Percentiles rank a stretch among this genome's conserved stretches.
Conservation (phyloP, 768 basidiomycete species). For the Tylopilus balloui region DNA sequence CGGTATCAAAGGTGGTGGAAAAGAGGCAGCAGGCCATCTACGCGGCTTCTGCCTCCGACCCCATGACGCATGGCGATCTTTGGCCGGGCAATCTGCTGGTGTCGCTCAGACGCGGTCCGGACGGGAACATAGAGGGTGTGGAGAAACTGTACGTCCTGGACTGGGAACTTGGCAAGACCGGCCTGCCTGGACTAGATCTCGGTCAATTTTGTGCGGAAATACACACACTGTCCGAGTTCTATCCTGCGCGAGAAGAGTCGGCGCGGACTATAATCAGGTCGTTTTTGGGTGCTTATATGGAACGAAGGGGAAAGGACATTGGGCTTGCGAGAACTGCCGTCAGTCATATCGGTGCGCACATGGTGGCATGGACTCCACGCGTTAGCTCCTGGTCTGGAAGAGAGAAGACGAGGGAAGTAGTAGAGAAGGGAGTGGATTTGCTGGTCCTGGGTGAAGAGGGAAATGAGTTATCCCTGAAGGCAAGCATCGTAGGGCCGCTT, state of each 20-base stretch:
- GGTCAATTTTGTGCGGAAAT: conserved; percentile 66
- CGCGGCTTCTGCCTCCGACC: conserved; percentile 25
- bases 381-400: conserved; percentile 44
- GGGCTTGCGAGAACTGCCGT: conserved; percentile 35
- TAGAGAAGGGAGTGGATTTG: conserved; percentile 46
- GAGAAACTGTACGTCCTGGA: conserved; percentile 50
- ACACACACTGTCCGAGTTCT: conserved; percentile 45
- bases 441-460: conserved; percentile 35
- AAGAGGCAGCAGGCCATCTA: conserved; percentile 30
- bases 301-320: conserved; percentile 19
- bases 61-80: conserved; percentile 52
- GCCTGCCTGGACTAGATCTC: conserved; percentile 54
- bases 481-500: conserved; percentile 30
- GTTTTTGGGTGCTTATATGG: conserved; percentile 46
- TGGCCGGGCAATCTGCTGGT: conserved; percentile 69
- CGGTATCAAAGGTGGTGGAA: conserved; percentile 32
- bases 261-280: conserved; percentile 36
- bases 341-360: conserved; percentile 52
- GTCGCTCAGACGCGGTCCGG: conserved; percentile 27
- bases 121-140: conserved; percentile 27
- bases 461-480: conserved; percentile 23
- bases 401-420: conserved; percentile 45
- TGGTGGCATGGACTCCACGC: conserved; percentile 48
- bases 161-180: conserved; percentile 61
- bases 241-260: conserved; percentile 36